These are phyloP conservation scores for Alternaria ventricosa DNA, from an alignment of 2,329 filamentous ascomycete genomes.

Conservation along the genomic window DNA sequence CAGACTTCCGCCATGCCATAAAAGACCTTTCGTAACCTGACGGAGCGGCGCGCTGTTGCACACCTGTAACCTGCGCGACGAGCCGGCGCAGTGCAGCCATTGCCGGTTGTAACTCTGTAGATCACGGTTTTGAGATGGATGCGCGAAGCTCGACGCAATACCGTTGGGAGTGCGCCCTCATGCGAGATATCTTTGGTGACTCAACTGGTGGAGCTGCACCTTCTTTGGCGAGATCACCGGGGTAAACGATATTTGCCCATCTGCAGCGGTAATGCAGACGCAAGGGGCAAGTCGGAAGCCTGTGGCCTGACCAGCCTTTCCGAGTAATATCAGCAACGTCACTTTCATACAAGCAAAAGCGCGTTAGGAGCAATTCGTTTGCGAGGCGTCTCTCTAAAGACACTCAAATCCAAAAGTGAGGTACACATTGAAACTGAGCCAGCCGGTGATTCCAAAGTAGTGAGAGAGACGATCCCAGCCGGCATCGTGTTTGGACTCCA, in stretches of 20 bases:
- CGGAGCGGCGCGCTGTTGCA: slow-evolving; percentile 24
- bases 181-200: slow-evolving; percentile 16
- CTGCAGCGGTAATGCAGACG: slow-evolving; percentile 33
- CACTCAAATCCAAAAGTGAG: slow-evolving; percentile 1
- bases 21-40: slow-evolving; percentile 29
- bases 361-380: slow-evolving; percentile 11
- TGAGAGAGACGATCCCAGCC: slow-evolving; percentile 26
- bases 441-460: slow-evolving; percentile 20
- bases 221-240: background rate
- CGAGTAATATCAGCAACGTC: slow-evolving; percentile 19
- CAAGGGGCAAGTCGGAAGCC: slow-evolving; percentile 30
- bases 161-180: slow-evolving; percentile 18
- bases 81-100: slow-evolving; percentile 29
- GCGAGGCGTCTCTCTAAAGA: background rate
- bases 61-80: slow-evolving; percentile 33
- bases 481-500: slow-evolving; percentile 14
- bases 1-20: slow-evolving; percentile 21
- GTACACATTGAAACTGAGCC: slow-evolving; percentile 15
- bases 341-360: slow-evolving; percentile 24
- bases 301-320: slow-evolving; percentile 14
- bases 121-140: slow-evolving; percentile 20
- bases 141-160: slow-evolving; percentile 17
- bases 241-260: slow-evolving; percentile 1
- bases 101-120: slow-evolving; percentile 20
- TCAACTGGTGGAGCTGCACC: slow-evolving; percentile 19